A percentile compares a stretch with the other conserved stretches of the same genome.
Conservation (phyloP, 345 rosid genomes). For the Salix viminalis region DNA sequence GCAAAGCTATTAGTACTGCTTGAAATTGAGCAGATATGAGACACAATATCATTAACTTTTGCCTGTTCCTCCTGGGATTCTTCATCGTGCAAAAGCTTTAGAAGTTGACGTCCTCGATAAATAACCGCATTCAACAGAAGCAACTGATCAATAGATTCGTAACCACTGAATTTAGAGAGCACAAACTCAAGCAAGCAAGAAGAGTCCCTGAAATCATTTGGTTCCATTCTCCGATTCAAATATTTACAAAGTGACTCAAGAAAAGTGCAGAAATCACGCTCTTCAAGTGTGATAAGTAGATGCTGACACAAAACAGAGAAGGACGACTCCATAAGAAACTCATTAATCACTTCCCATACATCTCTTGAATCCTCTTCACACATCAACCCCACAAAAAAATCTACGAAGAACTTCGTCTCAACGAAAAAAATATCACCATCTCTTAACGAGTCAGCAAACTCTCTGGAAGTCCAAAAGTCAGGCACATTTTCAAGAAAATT, state of each 20-base stretch:
- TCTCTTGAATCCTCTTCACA: conserved; percentile 57
- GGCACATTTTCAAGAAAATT: conserved; percentile 79
- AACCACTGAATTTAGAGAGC: conserved; percentile 41
- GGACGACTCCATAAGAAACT: conserved; percentile 59
- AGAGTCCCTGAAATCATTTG: conserved; percentile 30
- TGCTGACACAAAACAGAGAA: conserved; percentile 62
- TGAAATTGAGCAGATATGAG: conserved; percentile 36
- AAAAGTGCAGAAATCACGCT: conserved; percentile 44
- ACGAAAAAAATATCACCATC: conserved; percentile 70
- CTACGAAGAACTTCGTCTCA: conserved; percentile 61
- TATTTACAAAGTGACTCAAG: conserved; percentile 44
- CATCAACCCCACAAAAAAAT: conserved; percentile 60
- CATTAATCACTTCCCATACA: conserved; percentile 64
- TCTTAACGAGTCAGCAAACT: conserved; percentile 70
- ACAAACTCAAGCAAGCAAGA: conserved; percentile 57
- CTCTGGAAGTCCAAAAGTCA: conserved; percentile 83
- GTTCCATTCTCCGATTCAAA: conserved; percentile 27
- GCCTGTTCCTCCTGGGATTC: conserved; percentile 39
- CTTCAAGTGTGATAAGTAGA: conserved; percentile 71
- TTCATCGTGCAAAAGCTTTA: conserved; percentile 57
- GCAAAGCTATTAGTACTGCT: conserved; percentile 32
- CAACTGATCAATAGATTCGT: conserved; percentile 54
- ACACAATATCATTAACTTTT: conserved; percentile 40
- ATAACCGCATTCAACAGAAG: conserved; percentile 59
- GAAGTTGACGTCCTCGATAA: conserved; percentile 60